Base-by-base conservation (phyloP, 208 protist species). In the Zelonia costaricensis region DNA sequence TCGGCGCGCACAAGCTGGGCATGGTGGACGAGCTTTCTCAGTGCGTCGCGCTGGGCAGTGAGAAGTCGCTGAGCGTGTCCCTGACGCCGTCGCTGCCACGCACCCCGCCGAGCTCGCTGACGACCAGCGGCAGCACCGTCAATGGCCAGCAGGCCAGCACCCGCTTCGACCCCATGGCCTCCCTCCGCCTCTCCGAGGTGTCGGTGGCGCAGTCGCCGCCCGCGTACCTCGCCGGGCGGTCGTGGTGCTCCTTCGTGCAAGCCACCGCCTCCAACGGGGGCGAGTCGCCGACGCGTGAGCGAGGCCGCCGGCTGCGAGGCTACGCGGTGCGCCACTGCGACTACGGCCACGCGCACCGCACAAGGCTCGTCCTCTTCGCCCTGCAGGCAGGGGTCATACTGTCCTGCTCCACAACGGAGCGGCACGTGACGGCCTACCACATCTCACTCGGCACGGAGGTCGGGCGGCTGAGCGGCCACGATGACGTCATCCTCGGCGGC, bases 11-110 rank as follows among this genome's bases (percentile, higher is more conserved):
- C 31, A 52, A 58, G 20, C 42, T 74, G 31, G 22, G 42, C n/a
- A 65, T 75, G 33, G 73, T 70, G 22, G 73, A 70, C 20, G 60
- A 75, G 56, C 23, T 79, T 16, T 59, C 56, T n/a, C 20, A 25
- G 40, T 53, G 23, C 43, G 31, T 35, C 40, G 4, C 10, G 3
- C 5, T 10, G 6, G 39, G 3, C 16, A 61, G 36, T 12, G 35
- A 42, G 3, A 15, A 30, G 22, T 54, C 30, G 40, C 18, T 28
- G 54, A 57, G 46, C 30, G 54, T 48, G 23, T 48, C 39, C n/a
- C 36, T 33, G 16, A 44, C 38, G 12, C 15, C 23, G 30, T 57
- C 63, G 2, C 30, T 8, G 10, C 30, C 42, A 18, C 46, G 10
- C 38, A 62, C 54, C 56, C 18, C 28, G 23, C 39, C 47, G 15